Conservation (phyloP, 2,329 filamentous ascomycete genomes). For the Aureobasidium mangrovei region DNA sequence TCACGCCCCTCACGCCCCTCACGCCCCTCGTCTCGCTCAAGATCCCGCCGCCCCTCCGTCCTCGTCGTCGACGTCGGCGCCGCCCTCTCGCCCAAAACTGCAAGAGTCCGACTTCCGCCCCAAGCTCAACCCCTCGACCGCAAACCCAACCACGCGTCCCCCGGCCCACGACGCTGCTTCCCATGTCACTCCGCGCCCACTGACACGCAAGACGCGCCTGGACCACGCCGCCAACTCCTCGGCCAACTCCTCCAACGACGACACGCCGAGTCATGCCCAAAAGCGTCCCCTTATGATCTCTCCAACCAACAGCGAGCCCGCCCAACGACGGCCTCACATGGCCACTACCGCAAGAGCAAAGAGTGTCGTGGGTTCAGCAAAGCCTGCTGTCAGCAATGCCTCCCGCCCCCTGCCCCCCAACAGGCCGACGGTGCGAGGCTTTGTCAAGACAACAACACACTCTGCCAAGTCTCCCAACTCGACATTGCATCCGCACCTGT, state of each 20-base stretch:
- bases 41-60: slow-evolving; percentile 22
- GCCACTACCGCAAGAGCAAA: slow-evolving; percentile 25
- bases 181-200: slow-evolving; percentile 73
- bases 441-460: background rate
- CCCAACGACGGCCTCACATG: background rate
- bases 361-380: slow-evolving; percentile 23
- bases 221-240: slow-evolving; percentile 44
- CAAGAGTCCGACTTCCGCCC: slow-evolving; percentile 11
- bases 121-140: background rate
- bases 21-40: slow-evolving; percentile 48
- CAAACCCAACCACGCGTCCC: background rate
- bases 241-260: slow-evolving; percentile 43
- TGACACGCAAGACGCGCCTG: slow-evolving; percentile 60
- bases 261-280: slow-evolving; percentile 41
- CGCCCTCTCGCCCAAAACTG: slow-evolving; percentile 19
- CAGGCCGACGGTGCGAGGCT: slow-evolving; percentile 7
- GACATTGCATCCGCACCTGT: background rate
- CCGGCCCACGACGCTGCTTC: slow-evolving; percentile 33
- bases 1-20: slow-evolving; percentile 43
- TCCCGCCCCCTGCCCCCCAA: background rate
- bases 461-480: background rate
- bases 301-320: slow-evolving; percentile 19
- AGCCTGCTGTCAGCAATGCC: background rate
- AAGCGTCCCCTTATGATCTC: slow-evolving; percentile 27
- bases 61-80: slow-evolving; percentile 18